Conservation (phyloP, 768 basidiomycete genomes). For the Mycena olivaceomarginata region DNA sequence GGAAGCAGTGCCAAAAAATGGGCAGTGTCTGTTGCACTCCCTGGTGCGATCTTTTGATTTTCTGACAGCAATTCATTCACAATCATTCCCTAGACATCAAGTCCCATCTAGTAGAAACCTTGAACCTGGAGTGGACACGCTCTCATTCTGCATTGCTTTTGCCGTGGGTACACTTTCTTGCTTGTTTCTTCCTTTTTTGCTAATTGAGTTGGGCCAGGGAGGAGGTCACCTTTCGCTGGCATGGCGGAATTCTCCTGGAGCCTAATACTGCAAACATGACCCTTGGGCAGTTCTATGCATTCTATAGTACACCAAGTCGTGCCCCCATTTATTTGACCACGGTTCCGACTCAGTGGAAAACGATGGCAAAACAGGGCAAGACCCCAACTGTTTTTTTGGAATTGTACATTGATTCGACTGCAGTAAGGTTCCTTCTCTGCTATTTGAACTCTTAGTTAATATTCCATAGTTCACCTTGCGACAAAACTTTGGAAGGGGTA, state of each 20-base stretch:
- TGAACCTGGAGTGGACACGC: neutral
- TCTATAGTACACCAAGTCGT: neutral
- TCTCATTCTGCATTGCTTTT: neutral
- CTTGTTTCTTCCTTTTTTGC: neutral
- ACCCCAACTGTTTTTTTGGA: neutral
- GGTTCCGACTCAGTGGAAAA: neutral
- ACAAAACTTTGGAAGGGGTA: too few species aligned
- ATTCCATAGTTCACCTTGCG: neutral
- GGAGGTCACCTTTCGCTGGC: neutral
- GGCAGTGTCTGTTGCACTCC: neutral
- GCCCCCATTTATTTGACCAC: neutral
- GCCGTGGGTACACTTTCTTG: neutral
- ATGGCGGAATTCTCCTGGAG: neutral
- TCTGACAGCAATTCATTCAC: neutral
- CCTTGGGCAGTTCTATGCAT: neutral
- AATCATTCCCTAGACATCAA: slow-evolving; percentile 8
- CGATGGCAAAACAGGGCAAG: neutral
- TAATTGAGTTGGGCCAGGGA: neutral
- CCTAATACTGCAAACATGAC: neutral
- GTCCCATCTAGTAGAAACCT: neutral
- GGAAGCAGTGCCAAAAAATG: neutral
- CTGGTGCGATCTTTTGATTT: neutral
- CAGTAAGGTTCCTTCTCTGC: neutral
- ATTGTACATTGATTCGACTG: neutral
- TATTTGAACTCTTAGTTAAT: neutral